Evolutionary conservation across 805 yeast genomes (phyloP), one percentile per base, ranked within the genome.

Genomic region (Cyberlindnera petersonii): DNA sequence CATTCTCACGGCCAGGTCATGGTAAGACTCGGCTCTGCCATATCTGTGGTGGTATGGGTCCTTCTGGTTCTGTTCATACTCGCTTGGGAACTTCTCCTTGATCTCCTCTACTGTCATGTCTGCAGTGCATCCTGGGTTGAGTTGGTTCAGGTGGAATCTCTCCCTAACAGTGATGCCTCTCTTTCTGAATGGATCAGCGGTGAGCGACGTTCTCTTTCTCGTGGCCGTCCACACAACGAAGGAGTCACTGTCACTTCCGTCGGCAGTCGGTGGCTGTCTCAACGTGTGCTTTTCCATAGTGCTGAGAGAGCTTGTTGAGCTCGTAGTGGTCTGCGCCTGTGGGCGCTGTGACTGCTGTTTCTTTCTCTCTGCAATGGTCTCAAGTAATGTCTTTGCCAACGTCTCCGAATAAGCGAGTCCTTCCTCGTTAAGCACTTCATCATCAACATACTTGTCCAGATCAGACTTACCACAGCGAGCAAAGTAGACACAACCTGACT

Each of bases 171-270:
- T 70, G 40, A 86, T 73, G 9, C 86, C 85, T 20, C 65, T 61
- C 10, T 77, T 72, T 26, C 74, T 66, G 59, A 91, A 86, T 40
- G 72, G 77, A 39, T 72, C 70, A 0, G 91, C 87, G 6, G 95
- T 79, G 49, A 89, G 86, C 15, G 79, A 71, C 0, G 97, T 87
- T 55, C 96, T 75, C 48, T 77, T 71, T 46, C 96, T 75, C 5
- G 91, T 86, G 1, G 98, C 94, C 1, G 97, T 88, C 96, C 98
- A 91, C n/a, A 93, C 89, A 4, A 81, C 79, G 52, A 89, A 70
- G 5, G 82, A 74, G 46, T 77, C 74, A 26, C 72, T 77, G 47
- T 69, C 73, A 8, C 71, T 66, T 6, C 82, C 83, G 58, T 79
- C 84, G 7, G 75, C 67, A 10, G 63, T 59, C 15, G 69, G 64